Evolutionary conservation across 148 eudicot genomes (phyloP).

Genomic region (Silene conica): DNA sequence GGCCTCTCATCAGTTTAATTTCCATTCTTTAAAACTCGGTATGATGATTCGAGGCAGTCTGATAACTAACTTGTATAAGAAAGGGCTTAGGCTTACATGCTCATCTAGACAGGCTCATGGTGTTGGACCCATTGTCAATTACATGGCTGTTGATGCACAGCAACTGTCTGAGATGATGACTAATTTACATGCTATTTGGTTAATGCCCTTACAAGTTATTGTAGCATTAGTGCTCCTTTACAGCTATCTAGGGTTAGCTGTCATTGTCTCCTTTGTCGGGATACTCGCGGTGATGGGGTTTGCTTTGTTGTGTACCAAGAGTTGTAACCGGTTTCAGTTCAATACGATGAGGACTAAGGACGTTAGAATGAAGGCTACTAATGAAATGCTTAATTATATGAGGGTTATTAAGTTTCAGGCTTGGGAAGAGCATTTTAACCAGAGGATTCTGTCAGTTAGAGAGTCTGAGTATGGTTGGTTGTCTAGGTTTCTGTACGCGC

Average conservation of each 20-base stretch:
- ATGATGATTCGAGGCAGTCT: constrained; percentile 79
- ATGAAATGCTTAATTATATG: constrained; percentile 94
- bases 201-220: constrained; percentile 70
- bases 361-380: constrained; percentile 84
- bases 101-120: constrained; percentile 87
- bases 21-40: constrained; percentile 71
- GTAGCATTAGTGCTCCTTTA: constrained; percentile 63
- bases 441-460: constrained; percentile 54
- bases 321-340: constrained; percentile 58
- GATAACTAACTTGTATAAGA: constrained; percentile 73
- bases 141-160: constrained; percentile 97
- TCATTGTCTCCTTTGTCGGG: constrained; percentile 50
- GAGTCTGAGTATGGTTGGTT: constrained; percentile 73
- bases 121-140: constrained; percentile 89
- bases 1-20: constrained; percentile 77
- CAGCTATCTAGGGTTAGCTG: constrained; percentile 44
- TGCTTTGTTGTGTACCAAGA: constrained; percentile 43
- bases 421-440: constrained; percentile 87
- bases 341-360: constrained; percentile 64
- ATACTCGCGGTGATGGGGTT: constrained; percentile 43
- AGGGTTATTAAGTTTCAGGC: constrained; percentile 94
- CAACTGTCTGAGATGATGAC: constrained; percentile 89
- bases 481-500: constrained; percentile 61
- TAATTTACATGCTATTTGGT: constrained; percentile 77
- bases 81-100: constrained; percentile 72